Conservation (phyloP, 495 filamentous ascomycete species). For the Darksidea phi region DNA sequence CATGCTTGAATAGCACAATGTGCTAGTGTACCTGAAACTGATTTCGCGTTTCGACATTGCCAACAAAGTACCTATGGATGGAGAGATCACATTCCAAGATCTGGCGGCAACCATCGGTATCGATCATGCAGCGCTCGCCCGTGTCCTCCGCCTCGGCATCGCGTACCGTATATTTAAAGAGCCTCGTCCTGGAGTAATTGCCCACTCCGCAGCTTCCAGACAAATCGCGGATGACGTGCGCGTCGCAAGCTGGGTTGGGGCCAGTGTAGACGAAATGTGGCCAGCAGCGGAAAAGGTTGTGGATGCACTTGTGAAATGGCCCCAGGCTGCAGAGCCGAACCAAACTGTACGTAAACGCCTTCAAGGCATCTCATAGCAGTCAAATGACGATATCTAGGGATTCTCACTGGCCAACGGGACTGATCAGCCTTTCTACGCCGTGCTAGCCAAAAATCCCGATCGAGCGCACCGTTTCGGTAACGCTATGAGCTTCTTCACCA, state of each 20-base stretch:
- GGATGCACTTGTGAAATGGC: background rate
- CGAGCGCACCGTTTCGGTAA: background rate
- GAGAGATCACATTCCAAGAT: background rate
- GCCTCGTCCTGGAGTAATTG: conserved; percentile 11
- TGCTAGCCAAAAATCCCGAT: background rate
- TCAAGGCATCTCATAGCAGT: background rate
- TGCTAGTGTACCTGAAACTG: too few species aligned
- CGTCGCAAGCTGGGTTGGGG: background rate
- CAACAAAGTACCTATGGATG: too few species aligned
- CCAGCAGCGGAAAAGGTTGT: background rate
- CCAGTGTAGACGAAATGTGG: conserved; percentile 17
- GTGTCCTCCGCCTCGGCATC: conserved; percentile 32
- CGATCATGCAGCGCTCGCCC: background rate
- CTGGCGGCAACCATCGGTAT: background rate
- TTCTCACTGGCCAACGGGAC: background rate
- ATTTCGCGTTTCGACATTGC: too few species aligned
- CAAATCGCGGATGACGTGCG: background rate
- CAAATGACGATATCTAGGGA: background rate
- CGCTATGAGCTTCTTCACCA: background rate
- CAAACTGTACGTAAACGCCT: background rate
- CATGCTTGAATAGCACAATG: too few species aligned
- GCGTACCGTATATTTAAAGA: conserved; percentile 40
- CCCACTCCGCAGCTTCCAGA: conserved; percentile 1
- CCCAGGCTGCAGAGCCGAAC: background rate
- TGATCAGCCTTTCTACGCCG: background rate